Base-by-base conservation (phyloP, 2,329 filamentous ascomycete genomes). In the Epicoccum nigrum region DNA sequence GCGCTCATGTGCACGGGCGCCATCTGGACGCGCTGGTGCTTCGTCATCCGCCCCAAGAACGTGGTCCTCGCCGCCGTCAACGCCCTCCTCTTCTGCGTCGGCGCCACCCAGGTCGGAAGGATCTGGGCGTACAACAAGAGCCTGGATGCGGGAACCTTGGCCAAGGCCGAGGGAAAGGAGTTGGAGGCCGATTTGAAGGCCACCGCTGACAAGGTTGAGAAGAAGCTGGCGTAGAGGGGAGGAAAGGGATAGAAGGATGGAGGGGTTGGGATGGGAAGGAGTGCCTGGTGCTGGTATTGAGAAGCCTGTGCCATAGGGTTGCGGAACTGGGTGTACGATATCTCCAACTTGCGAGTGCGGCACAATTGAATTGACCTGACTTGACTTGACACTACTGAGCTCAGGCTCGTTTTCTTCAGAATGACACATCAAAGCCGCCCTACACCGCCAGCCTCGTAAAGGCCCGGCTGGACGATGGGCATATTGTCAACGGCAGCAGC, bases 21-120 rank as follows among this genome's bases (percentile, higher is more conserved):
- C 60, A 99, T 99, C 83, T 99, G 94, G 94, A 99, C 94, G 37
- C 86, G 94, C 63, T 99, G 94, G 94, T 99, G 94, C 82, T 83
- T 97, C 72, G 89, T 99, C 75, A 99, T 99, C 78, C 92, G 86
- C 76, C 94, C 94, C 51, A 86, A 86, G 77, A 99, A 99, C 82
- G 79, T 92, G 69, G 88, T 97, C 55, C 86, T 99, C 53, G 94
- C 94, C 55, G 86, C 92, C 47, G 94, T 97, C 73, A 99, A 99
- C 85, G 97, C 97, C 84, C 95, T 97, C 83, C 88, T 99, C 65
- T 93, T 89, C 67, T 79, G 88, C 62, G 92, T 97, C 58, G 94
- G 94, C 66, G 79, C 90, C 52, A 83, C 90, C 60, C 94, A 99
- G 81, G 82, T 90, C 60, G 79, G 79, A 61, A 87, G 94, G 67